Conservation (phyloP, 495 filamentous ascomycete genomes). For the Aspergillus leporis region DNA sequence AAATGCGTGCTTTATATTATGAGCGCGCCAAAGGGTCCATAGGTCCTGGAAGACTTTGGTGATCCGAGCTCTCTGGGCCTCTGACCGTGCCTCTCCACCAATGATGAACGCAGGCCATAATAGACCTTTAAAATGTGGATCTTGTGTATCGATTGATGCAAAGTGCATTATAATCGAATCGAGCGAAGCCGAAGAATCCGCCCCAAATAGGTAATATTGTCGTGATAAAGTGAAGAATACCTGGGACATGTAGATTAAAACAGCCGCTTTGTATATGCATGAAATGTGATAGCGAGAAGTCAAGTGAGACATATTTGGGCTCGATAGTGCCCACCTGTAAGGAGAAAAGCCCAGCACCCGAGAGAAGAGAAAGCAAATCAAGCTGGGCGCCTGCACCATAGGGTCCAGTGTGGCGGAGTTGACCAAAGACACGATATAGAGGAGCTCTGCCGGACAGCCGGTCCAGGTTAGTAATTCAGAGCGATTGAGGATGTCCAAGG, state of each 20-base stretch:
- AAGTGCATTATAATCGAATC: background rate
- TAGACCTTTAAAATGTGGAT: slow-evolving; percentile 16
- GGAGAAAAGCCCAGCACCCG: background rate
- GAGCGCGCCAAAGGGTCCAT: slow-evolving; percentile 18
- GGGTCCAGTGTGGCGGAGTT: background rate
- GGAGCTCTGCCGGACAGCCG: slow-evolving; percentile 10
- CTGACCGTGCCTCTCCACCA: slow-evolving; percentile 17
- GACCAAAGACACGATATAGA: slow-evolving; percentile 6
- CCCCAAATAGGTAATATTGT: background rate
- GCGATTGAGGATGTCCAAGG: slow-evolving; percentile 7
- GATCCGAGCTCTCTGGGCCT: slow-evolving; percentile 5
- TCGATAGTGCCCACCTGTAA: background rate
- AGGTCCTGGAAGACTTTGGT: slow-evolving; percentile 9
- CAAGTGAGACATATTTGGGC: background rate
- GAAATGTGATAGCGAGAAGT: slow-evolving; percentile 20
- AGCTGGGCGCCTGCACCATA: background rate
- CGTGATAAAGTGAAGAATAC: slow-evolving; percentile 12
- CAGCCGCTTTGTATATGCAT: slow-evolving; percentile 15
- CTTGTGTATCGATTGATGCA: background rate
- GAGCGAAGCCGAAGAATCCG: background rate
- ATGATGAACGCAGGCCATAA: slow-evolving; percentile 26
- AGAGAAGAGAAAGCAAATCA: background rate
- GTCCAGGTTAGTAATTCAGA: slow-evolving; percentile 9
- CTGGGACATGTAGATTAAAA: slow-evolving; percentile 21
- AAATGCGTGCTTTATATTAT: slow-evolving; percentile 19